phyloP scores from a whole-genome alignment of 192 early-diverging fungal species.

The Mortierella hygrophila region DNA sequence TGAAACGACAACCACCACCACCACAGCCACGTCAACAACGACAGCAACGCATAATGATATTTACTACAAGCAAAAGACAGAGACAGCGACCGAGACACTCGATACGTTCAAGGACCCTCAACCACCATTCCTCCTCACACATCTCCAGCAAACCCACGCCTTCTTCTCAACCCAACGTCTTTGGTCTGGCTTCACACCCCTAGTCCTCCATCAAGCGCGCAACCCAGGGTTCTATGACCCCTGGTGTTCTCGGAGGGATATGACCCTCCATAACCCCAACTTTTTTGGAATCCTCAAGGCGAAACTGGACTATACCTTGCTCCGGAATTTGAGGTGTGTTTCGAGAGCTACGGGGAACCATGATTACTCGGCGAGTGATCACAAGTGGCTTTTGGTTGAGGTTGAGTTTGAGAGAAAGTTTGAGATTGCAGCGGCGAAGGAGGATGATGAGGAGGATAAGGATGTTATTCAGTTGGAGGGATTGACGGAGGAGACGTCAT shows the following conservation, averaged over 20 bases:
- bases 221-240: slow-evolving; percentile 87
- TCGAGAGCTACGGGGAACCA: slow-evolving; percentile 70
- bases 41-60: slow-evolving; percentile 8
- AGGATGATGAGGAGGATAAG: neutral
- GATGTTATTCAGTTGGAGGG: neutral
- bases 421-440: neutral
- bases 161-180: slow-evolving; percentile 30
- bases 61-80: slow-evolving; percentile 4
- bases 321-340: slow-evolving; percentile 67
- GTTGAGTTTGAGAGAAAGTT: slow-evolving; percentile 56
- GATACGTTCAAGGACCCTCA: slow-evolving; percentile 36
- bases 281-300: slow-evolving; percentile 75
- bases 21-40: slow-evolving; percentile 1
- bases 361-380: slow-evolving; percentile 76
- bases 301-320: slow-evolving; percentile 82
- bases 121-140: slow-evolving; percentile 42
- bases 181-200: slow-evolving; percentile 60
- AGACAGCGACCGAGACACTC: neutral
- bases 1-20: slow-evolving; percentile 12
- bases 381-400: slow-evolving; percentile 76
- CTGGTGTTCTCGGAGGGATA: slow-evolving; percentile 68
- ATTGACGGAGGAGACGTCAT: neutral
- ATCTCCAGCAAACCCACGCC: neutral
- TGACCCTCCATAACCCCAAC: slow-evolving; percentile 74
- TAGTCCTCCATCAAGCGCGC: slow-evolving; percentile 62